A percentile compares a stretch with the other conserved stretches of the same genome.
These are phyloP conservation scores for Eucalyptus sp. DNA, from an alignment of 345 rosid genomes.

Conservation along the genomic window DNA sequence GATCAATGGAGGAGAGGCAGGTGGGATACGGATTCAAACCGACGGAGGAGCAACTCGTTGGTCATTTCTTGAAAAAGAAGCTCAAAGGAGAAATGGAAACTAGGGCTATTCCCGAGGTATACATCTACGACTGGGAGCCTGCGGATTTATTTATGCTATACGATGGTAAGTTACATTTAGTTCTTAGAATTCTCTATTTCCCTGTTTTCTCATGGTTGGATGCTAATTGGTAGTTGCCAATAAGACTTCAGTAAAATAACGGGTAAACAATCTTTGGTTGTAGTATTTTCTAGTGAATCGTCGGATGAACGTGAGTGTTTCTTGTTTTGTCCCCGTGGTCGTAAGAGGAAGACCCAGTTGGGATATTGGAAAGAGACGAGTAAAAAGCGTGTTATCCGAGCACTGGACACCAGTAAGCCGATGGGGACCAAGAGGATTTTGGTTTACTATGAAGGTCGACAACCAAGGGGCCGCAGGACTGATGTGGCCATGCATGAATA, in stretches of 20 bases:
- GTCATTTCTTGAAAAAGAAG: neutral
- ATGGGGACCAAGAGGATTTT: neutral
- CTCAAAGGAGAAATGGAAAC: neutral
- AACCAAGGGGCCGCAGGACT: neutral
- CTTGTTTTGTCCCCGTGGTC: neutral
- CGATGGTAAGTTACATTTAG: neutral
- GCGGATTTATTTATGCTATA: neutral
- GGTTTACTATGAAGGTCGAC: neutral
- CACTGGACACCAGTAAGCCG: rapidly evolving
- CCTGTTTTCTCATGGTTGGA: neutral
- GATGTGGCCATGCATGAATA: neutral
- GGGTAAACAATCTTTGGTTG: neutral
- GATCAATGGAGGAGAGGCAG: neutral
- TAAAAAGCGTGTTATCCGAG: neutral
- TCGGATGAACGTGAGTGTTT: neutral
- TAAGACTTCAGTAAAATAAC: neutral
- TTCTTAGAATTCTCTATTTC: neutral
- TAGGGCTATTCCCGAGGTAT: neutral
- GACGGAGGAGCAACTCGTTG: neutral
- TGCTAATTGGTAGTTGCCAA: neutral
- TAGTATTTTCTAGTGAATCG: neutral
- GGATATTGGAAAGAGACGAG: neutral
- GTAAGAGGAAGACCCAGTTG: neutral
- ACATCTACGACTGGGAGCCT: neutral
- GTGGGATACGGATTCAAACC: neutral